Conservation (phyloP, 306 rosid species). For the Senna siamea region DNA sequence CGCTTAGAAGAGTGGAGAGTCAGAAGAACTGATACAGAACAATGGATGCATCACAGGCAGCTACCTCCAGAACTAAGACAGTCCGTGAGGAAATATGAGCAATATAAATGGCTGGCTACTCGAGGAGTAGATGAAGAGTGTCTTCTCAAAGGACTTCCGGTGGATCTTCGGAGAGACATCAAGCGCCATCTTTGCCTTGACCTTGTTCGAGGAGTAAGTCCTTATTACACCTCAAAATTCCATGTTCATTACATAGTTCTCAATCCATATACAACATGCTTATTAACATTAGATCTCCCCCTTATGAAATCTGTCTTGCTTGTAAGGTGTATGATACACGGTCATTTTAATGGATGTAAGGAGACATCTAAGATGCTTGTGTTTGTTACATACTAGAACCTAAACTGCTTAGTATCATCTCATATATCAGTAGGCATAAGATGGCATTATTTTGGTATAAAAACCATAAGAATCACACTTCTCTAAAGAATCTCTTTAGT, state of each 20-base stretch:
- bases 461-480: neutral
- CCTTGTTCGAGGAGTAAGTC: constrained; percentile 82
- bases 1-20: constrained; percentile 96
- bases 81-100: constrained; percentile 77
- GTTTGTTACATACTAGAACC: too few relatives aligned
- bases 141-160: constrained; percentile 74
- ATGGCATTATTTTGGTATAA: neutral
- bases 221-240: neutral
- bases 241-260: neutral
- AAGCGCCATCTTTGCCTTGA: constrained; percentile 97
- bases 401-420: too few relatives aligned
- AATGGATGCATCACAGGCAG: constrained; percentile 98
- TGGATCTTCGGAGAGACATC: constrained; percentile 89
- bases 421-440: neutral
- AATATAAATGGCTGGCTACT: constrained; percentile 93
- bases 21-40: constrained; percentile 85
- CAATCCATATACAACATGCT: neutral
- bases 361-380: neutral
- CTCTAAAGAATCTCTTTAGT: neutral
- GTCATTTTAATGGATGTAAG: neutral
- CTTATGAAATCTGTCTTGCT: neutral
- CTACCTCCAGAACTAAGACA: constrained; percentile 72
- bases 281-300: neutral
- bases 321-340: neutral
- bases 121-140: constrained; percentile 90